Conservation (phyloP, 306 rosid species). For the Gynostemma pentaphyllum region DNA sequence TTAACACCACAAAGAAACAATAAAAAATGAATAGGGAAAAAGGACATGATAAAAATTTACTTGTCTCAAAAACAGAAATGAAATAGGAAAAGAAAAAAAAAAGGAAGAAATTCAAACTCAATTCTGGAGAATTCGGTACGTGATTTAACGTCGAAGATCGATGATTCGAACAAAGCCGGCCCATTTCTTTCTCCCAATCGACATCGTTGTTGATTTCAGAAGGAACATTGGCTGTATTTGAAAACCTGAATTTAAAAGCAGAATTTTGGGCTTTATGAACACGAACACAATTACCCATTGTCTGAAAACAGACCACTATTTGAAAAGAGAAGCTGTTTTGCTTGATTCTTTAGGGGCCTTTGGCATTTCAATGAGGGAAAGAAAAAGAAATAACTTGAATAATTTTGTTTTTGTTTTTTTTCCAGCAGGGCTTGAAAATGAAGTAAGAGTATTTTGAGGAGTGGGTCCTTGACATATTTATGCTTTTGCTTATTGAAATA, state of each 20-base stretch:
- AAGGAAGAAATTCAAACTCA: conserved; percentile 11
- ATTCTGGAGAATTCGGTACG: conserved; percentile 8
- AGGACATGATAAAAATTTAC: no score
- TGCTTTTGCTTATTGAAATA: background rate
- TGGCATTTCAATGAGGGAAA: background rate
- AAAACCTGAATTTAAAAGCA: conserved; percentile 8
- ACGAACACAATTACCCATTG: conserved; percentile 27
- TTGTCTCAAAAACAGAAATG: background rate
- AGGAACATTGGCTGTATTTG: conserved; percentile 2
- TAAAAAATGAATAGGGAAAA: background rate
- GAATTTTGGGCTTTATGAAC: conserved; percentile 16
- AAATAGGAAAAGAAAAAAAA: background rate
- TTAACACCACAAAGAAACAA: background rate
- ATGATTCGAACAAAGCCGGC: conserved; percentile 8
- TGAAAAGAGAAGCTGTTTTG: no score
- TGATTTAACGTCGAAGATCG: conserved; percentile 1
- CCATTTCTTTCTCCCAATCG: conserved; percentile 1
- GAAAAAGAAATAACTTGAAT: background rate
- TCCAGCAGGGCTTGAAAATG: conserved; percentile 44
- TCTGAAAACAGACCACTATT: background rate
- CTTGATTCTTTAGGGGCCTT: no score
- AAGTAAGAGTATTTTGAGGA: conserved; percentile 22
- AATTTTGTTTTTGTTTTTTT: no score
- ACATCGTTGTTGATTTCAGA: background rate
- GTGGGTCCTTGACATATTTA: conserved; percentile 14